Base-by-base conservation (phyloP, 306 rosid species). In the Cicer arietinum region DNA sequence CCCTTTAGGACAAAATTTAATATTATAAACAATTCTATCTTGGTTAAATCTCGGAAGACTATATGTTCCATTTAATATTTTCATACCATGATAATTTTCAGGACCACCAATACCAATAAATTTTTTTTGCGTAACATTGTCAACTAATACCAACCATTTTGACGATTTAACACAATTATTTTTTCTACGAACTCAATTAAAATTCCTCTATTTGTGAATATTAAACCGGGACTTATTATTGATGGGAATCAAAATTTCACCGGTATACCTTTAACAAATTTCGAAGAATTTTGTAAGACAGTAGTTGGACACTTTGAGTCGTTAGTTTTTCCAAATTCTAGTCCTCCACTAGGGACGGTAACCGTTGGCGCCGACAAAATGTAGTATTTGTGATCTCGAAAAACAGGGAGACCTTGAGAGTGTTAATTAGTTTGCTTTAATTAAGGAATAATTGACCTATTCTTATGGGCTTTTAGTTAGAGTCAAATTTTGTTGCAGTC, bases 121-220 rank as follows among this genome's bases (percentile, higher is more conserved):
- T 10, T 14, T 48, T 13, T 11, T 5, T 48, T 48, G 17, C 12
- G 53, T 58, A 22, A 6, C 35, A 25, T 25, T 25, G 11, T 58
- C 41, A 58, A 58, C 64, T 10, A 58, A 58, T 14, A 58, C 47
- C n/a, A 42, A 16, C 69, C 69, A 63, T 14, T 16, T 42, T 7
- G n/a, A 16, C 2, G 50, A 41, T 42, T 64, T 37, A 8, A 50
- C 69, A 41, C 69, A 63, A 1, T 4, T 3, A 16, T 37, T 7
- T 40, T 64, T 0, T 14, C 2, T 14, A 4, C 4, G 11, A 40
- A 39, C 30, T 63, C 69, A 63, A 63, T 40, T 1, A n/a, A 47
- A 13, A 63, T 30, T 13, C 8, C 13, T 0, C 11, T n/a, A 40
- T 20, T 20, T n/a, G 69, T 40, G 11, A 2, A 61, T 16, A 59